A percentile compares a stretch with the other conserved stretches of the same genome.
Evolutionary conservation across 2,329 filamentous ascomycete species (phyloP).

Genomic region (Incumbomyces delicatus): DNA sequence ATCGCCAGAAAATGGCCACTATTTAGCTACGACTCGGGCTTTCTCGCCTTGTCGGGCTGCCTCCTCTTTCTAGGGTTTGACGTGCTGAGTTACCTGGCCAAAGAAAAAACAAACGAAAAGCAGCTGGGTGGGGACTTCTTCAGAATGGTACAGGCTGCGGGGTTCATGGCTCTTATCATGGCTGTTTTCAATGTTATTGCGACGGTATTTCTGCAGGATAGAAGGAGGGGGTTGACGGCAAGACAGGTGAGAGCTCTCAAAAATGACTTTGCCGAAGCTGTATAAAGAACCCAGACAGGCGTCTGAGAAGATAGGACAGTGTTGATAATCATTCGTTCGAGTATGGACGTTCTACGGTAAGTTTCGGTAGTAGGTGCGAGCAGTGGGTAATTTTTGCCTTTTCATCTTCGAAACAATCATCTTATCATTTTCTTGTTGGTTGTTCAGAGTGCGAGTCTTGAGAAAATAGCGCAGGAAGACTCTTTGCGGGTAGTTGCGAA

Average conservation of each 20-base stretch:
- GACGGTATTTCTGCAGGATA: background rate
- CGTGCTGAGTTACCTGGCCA: conserved; percentile 4
- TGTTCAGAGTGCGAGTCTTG: no score
- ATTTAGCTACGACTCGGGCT: background rate
- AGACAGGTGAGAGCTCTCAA: conserved; percentile 3
- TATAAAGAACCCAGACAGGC: no score
- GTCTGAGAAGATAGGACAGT: no score
- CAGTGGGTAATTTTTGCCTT: no score
- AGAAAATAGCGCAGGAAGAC: no score
- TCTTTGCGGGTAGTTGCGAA: no score
- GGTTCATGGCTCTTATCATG: conserved; percentile 4
- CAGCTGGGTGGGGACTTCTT: conserved; percentile 4
- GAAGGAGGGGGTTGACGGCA: background rate
- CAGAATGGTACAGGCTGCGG: conserved; percentile 3
- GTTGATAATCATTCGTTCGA: no score
- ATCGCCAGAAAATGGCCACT: conserved; percentile 2
- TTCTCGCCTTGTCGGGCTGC: background rate
- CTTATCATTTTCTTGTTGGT: background rate
- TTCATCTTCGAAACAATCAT: no score
- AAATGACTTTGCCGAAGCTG: background rate
- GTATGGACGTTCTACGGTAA: no score
- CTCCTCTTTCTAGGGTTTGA: conserved; percentile 2
- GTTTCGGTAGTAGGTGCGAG: no score
- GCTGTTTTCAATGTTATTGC: background rate
- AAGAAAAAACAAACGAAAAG: conserved; percentile 1